Percentiles rank a stretch among this genome's conserved stretches.
Conservation (phyloP, 805 yeast species). For the Candida tammaniensis region DNA sequence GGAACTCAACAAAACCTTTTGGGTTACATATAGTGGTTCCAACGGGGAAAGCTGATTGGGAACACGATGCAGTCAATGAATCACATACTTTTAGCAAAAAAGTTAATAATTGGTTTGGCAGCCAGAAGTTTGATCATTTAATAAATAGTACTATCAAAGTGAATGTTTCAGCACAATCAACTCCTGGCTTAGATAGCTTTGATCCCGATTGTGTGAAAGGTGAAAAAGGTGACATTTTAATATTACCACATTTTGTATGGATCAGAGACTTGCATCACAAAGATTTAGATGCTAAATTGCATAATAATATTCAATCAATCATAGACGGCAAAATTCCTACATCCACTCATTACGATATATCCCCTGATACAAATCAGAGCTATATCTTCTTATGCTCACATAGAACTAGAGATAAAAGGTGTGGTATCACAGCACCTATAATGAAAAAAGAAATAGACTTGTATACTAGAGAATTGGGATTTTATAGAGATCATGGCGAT, state of each 20-base stretch:
- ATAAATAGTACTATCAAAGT: constrained; percentile 38
- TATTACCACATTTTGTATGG: constrained; percentile 77
- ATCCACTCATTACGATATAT: too few relatives aligned
- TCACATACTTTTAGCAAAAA: constrained; percentile 43
- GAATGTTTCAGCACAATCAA: constrained; percentile 53
- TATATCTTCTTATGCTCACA: constrained; percentile 84
- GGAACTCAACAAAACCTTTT: constrained; percentile 69
- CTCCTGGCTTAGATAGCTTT: constrained; percentile 27
- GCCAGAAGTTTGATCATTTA: constrained; percentile 11
- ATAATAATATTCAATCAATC: constrained; percentile 5
- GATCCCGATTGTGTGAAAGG: constrained; percentile 12
- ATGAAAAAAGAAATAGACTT: constrained; percentile 76
- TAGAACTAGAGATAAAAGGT: constrained; percentile 83
- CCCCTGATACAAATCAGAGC: constrained; percentile 23
- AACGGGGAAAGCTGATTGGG: constrained; percentile 86
- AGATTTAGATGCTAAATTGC: constrained; percentile 26
- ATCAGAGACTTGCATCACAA: constrained; percentile 48
- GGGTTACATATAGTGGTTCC: constrained; percentile 76
- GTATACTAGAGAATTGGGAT: constrained; percentile 65
- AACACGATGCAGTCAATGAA: constrained; percentile 59
- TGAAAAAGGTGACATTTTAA: constrained; percentile 52
- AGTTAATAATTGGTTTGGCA: constrained; percentile 36
- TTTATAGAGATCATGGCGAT: constrained; percentile 76
- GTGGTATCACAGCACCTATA: constrained; percentile 92
- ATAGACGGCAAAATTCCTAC: constrained; percentile 1